phyloP scores from a whole-genome alignment of 352 stramenopile species.

The Globisporangium viniferum region DNA sequence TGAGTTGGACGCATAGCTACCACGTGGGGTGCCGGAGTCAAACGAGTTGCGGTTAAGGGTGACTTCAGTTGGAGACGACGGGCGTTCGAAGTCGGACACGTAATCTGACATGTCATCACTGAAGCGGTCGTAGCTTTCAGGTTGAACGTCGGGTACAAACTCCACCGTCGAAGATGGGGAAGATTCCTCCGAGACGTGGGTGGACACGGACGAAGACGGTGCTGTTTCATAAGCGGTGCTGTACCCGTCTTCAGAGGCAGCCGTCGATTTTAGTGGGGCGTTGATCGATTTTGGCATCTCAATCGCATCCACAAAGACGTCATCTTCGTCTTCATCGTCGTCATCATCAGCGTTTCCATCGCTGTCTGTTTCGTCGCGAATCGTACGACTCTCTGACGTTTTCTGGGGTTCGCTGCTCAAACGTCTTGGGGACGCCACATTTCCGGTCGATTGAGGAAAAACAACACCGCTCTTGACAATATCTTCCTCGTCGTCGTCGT shows the following conservation, averaged over 20 bases:
- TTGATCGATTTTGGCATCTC: neutral
- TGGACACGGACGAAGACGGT: conserved; percentile 7
- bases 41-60: conserved; percentile 18
- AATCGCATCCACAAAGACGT: neutral
- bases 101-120: conserved; percentile 10
- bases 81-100: conserved; percentile 1
- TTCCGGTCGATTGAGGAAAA: neutral
- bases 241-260: neutral
- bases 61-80: conserved; percentile 6
- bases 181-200: conserved; percentile 9
- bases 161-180: conserved; percentile 10
- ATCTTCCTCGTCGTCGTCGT: conserved; percentile 6
- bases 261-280: neutral
- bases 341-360: conserved; percentile 8
- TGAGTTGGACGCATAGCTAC: conserved; percentile 7
- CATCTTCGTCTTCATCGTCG: neutral
- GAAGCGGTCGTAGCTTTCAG: conserved; percentile 4
- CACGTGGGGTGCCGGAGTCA: conserved; percentile 18
- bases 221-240: conserved; percentile 9
- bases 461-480: neutral
- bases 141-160: neutral
- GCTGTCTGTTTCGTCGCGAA: conserved; percentile 14
- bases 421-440: neutral
- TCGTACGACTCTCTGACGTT: neutral
- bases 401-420: neutral